Evolutionary conservation across 2,329 filamentous ascomycete species (phyloP), one percentile per base, ranked within the genome.

Genomic region (Fusarium newnesense): DNA sequence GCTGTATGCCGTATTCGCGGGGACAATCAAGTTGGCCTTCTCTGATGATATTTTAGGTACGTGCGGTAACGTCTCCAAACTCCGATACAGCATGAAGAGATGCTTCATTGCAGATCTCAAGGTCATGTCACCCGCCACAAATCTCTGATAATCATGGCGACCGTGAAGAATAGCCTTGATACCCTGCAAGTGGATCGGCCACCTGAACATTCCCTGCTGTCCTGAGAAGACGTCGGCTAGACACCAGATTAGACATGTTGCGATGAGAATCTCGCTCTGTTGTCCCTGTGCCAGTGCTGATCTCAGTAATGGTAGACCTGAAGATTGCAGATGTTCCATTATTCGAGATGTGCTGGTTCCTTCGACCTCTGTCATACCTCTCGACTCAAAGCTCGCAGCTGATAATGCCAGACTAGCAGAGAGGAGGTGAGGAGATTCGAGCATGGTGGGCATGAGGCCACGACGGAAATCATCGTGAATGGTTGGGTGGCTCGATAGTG

Each of bases 201-300:
- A 79, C 2, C 74, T 67, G 0, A 69, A 72, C 26, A 75, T 64
- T 1, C 73, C 78, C 15, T 75, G 76, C 3, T 70, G 62, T 0
- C 70, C 76, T 0, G 76, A 70, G 13, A 79, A 79, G 0, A 79
- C 77, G 24, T 79, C 78, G 2, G 78, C 74, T 2, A 79, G 58
- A 24, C 78, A 79, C 78, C 78, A 79, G 9, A 79, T 77, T 7
- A 79, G 73, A 30, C 78, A 79, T 0, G 78, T 79, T 2, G 75
- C 76, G 8, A 79, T 61, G 2, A 79, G 12, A 6, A 73, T 67
- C 10, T 79, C 78, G n/a, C 71, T 70, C n/a, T 70, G 70, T 18
- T 76, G 69, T 2, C 74, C 71, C 12, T 67, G 60, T 15, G 64
- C 70, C 5, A 79, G 16, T 0, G 77, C 77, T 5, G 65, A 60